Evolutionary conservation across 1,284 basidiomycete species (phyloP).

Genomic region (Volvariella volvacea): DNA sequence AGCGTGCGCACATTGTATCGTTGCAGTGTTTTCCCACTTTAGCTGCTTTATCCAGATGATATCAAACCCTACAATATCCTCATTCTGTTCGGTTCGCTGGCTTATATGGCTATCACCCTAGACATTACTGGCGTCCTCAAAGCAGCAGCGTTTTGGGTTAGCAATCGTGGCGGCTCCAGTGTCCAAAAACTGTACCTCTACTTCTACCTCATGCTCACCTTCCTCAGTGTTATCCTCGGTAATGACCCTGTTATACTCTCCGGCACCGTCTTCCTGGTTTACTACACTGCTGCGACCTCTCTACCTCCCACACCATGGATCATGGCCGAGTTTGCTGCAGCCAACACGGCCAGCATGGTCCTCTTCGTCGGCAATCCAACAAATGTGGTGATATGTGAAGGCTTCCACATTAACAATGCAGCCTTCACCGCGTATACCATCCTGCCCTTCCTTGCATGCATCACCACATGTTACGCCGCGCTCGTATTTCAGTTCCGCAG

Average conservation of each 20-base stretch:
- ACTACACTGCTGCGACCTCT: slow-evolving; percentile 68
- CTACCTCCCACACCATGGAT: slow-evolving; percentile 42
- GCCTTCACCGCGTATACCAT: slow-evolving; percentile 69
- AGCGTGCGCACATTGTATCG: slow-evolving; percentile 65
- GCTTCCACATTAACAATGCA: slow-evolving; percentile 51
- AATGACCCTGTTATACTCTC: slow-evolving; percentile 88
- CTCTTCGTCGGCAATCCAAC: slow-evolving; percentile 70
- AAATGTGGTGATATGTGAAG: slow-evolving; percentile 66
- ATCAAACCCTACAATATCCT: slow-evolving; percentile 92
- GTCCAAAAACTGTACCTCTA: slow-evolving; percentile 70
- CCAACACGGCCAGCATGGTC: slow-evolving; percentile 77
- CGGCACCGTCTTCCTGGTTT: slow-evolving; percentile 83
- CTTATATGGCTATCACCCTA: slow-evolving; percentile 91
- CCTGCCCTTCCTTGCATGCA: slow-evolving; percentile 63
- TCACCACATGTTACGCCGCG: slow-evolving; percentile 43
- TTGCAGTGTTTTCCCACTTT: slow-evolving; percentile 25
- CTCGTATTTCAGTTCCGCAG: slow-evolving; percentile 51
- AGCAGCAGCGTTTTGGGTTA: slow-evolving; percentile 85
- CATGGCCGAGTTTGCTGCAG: slow-evolving; percentile 55
- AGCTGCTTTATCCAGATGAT: slow-evolving; percentile 37
- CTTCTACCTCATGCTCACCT: slow-evolving; percentile 78
- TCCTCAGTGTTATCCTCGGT: slow-evolving; percentile 76
- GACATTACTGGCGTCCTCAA: slow-evolving; percentile 87
- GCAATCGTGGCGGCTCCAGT: slow-evolving; percentile 66
- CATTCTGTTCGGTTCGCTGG: slow-evolving; percentile 86